phyloP scores from a whole-genome alignment of 148 eudicot species.

The Fallopia convolvulus region DNA sequence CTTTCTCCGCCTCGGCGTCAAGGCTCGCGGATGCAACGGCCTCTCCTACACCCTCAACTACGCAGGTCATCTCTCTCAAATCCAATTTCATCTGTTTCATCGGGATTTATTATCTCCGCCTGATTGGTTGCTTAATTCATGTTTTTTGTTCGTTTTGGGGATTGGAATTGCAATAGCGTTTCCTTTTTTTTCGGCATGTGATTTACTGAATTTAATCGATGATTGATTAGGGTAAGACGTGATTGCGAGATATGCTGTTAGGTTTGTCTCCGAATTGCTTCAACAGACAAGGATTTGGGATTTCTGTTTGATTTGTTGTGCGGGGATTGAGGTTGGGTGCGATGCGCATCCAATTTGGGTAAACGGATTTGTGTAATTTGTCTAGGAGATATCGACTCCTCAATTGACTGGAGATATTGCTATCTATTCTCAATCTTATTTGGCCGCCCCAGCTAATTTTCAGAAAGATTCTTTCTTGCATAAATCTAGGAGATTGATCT shows the following conservation, averaged over 20 bases:
- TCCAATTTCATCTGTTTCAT: neutral
- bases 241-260: neutral
- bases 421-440: neutral
- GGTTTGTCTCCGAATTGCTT: neutral
- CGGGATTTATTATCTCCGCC: neutral
- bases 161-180: neutral
- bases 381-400: neutral
- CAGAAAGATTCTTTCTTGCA: neutral
- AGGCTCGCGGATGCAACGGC: constrained; percentile 87
- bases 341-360: neutral
- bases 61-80: constrained; percentile 28
- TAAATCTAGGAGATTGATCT: neutral
- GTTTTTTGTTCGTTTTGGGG: neutral
- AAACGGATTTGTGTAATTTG: neutral
- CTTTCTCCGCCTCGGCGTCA: constrained; percentile 67
- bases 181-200: neutral
- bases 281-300: neutral
- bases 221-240: neutral
- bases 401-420: neutral
- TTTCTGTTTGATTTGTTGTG: neutral
- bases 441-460: neutral
- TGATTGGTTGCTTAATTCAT: neutral
- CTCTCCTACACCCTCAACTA: constrained; percentile 69
- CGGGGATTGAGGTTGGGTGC: neutral
- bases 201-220: neutral